These are phyloP conservation scores for Lyophyllum semitale DNA, from an alignment of 768 basidiomycete genomes.

Conservation along the genomic window DNA sequence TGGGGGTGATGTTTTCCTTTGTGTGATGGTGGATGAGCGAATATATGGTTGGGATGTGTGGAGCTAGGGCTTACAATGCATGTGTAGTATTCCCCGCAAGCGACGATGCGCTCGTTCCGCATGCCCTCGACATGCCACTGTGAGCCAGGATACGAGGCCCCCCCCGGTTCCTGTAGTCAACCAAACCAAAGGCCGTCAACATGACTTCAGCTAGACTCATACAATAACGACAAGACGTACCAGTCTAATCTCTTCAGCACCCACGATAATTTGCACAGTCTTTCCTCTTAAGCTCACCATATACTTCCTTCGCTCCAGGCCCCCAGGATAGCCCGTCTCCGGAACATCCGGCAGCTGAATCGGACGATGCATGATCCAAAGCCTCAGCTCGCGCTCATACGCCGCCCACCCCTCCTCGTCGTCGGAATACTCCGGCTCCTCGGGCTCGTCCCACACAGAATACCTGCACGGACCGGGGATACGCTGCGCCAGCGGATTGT, in stretches of 20 bases:
- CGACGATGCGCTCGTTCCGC: conserved; percentile 52
- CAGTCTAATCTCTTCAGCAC: conserved; percentile 40
- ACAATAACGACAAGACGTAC: conserved; percentile 29
- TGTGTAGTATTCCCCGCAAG: conserved; percentile 43
- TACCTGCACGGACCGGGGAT: conserved; percentile 44
- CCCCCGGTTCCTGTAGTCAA: conserved; percentile 35
- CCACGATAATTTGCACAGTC: conserved; percentile 43
- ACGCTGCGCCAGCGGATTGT: conserved; percentile 44
- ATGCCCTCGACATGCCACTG: conserved; percentile 57
- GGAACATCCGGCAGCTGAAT: conserved; percentile 48
- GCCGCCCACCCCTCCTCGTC: conserved; percentile 48
- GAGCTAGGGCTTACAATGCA: conserved; percentile 33
- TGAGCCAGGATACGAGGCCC: conserved; percentile 32
- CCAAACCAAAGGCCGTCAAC: too few species aligned
- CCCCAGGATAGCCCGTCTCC: conserved; percentile 43
- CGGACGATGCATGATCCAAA: conserved; percentile 46
- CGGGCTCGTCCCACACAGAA: conserved; percentile 49
- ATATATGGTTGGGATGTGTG: background rate
- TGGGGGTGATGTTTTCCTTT: conserved; percentile 46
- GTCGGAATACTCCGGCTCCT: conserved; percentile 48
- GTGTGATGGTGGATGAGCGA: background rate
- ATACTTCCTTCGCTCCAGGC: conserved; percentile 42
- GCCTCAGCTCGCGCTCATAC: conserved; percentile 42
- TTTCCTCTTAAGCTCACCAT: conserved; percentile 37
- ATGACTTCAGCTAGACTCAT: background rate